Conservation (phyloP, 257 asterid genomes). For the Solanum chiquidenum region DNA sequence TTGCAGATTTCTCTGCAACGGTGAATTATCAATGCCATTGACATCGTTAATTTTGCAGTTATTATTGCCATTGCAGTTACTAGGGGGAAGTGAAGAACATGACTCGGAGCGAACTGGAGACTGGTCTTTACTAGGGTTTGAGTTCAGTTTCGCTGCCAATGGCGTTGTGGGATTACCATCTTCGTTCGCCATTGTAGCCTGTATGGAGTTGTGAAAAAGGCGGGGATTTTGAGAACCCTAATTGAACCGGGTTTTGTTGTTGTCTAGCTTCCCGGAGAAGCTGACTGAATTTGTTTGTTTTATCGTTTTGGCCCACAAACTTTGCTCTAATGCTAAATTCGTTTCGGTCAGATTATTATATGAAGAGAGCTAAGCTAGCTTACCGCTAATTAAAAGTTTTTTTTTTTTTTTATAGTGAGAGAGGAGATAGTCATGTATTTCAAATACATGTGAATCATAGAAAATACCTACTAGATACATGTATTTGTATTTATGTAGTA, state of each 20-base stretch:
- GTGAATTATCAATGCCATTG: constrained; percentile 5
- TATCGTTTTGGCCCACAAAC: not conserved
- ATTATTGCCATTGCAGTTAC: constrained; percentile 2
- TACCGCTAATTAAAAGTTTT: too few species aligned
- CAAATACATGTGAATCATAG: too few species aligned
- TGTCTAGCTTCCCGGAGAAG: not conserved
- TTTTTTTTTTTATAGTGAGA: too few species aligned
- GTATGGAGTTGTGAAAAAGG: constrained; percentile 21
- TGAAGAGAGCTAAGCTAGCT: not conserved
- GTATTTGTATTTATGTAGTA: too few species aligned
- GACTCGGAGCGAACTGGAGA: constrained; percentile 3
- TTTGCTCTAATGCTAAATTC: not conserved
- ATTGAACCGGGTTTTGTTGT: not conserved
- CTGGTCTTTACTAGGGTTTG: constrained; percentile 9
- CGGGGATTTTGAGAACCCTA: constrained; percentile 68
- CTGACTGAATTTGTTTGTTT: not conserved
- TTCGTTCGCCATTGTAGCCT: constrained; percentile 27
- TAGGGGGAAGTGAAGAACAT: constrained; percentile 23
- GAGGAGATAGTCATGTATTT: fast-evolving
- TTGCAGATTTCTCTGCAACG: constrained; percentile 17
- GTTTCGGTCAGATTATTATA: not conserved
- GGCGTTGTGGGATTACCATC: constrained; percentile 22
- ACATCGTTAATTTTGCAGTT: constrained; percentile 4
- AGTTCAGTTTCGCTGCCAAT: constrained; percentile 6
- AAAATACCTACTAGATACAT: too few species aligned